Conservation (phyloP, 1,284 basidiomycete genomes). For the Cutaneotrichosporon sp. region DNA sequence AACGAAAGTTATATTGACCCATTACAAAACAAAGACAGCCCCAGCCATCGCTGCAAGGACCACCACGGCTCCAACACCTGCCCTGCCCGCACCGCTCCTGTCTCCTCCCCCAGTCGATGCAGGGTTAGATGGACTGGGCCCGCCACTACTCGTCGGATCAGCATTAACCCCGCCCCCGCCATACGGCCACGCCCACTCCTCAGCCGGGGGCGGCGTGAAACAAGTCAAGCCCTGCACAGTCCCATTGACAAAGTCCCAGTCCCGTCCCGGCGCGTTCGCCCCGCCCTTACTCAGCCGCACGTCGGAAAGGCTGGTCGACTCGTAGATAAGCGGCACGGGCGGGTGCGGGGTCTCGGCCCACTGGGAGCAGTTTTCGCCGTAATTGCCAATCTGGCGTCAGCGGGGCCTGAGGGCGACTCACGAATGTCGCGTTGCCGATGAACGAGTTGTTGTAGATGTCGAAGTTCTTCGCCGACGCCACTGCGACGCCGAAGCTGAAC, state of each 20-base stretch:
- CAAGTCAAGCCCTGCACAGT: constrained; percentile 35
- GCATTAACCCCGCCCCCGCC: not conserved
- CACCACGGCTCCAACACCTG: not conserved
- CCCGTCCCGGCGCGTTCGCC: constrained; percentile 4
- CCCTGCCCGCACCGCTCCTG: not conserved
- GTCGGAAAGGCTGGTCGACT: constrained; percentile 21
- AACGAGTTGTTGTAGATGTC: constrained; percentile 62
- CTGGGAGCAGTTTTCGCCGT: constrained; percentile 64
- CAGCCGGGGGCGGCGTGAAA: constrained; percentile 19
- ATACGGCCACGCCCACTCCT: constrained; percentile 23
- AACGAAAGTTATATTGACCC: no score
- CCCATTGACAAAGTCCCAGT: constrained; percentile 25
- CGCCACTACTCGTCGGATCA: not conserved
- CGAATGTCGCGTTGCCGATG: constrained; percentile 66
- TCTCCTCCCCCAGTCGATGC: not conserved
- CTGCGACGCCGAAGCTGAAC: constrained; percentile 50
- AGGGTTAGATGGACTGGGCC: not conserved
- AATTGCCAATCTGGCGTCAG: constrained; percentile 55
- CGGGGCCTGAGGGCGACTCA: constrained; percentile 12
- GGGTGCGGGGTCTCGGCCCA: constrained; percentile 49
- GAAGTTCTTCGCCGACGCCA: constrained; percentile 62
- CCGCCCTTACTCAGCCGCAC: constrained; percentile 23
- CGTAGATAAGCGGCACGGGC: constrained; percentile 28
- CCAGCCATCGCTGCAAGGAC: not conserved
- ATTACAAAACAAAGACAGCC: not conserved